Conservation (phyloP, 2,329 filamentous ascomycete genomes). For the Alternaria tenuissima region DNA sequence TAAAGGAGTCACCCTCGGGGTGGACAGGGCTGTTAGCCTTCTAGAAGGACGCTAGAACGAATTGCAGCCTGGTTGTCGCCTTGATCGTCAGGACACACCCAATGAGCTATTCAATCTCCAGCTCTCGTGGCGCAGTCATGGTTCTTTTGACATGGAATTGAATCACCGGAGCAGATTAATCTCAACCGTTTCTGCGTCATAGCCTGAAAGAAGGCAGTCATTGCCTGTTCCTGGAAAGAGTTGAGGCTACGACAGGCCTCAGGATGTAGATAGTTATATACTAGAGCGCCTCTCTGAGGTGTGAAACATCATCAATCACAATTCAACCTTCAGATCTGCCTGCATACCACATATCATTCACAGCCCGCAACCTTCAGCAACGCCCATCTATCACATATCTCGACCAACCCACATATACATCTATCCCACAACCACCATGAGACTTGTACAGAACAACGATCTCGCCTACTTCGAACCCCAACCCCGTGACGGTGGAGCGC, state of each 20-base stretch:
- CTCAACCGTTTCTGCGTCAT: constrained; percentile 35
- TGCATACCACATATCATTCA: constrained; percentile 15
- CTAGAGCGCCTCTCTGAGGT: constrained; percentile 7
- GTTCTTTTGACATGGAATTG: constrained; percentile 22
- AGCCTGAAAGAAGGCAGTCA: constrained; percentile 43
- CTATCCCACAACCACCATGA: constrained; percentile 25
- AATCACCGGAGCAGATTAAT: constrained; percentile 26
- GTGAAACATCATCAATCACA: constrained; percentile 19
- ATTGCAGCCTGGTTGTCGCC: constrained; percentile 39
- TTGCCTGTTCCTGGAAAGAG: constrained; percentile 34
- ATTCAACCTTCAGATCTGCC: constrained; percentile 18
- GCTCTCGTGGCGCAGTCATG: constrained; percentile 37
- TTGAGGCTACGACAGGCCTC: constrained; percentile 37
- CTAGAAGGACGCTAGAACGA: constrained; percentile 37
- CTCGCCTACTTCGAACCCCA: constrained; percentile 30
- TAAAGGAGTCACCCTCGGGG: constrained; percentile 39
- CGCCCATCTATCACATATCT: background rate
- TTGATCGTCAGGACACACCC: constrained; percentile 34
- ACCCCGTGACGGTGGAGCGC: constrained; percentile 46
- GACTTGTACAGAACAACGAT: constrained; percentile 16
- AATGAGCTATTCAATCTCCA: constrained; percentile 26
- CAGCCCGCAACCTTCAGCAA: constrained; percentile 23
- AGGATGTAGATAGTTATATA: constrained; percentile 30
- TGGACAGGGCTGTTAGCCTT: constrained; percentile 25
- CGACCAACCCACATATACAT: constrained; percentile 2